These are phyloP conservation scores for Fusarium multiceps DNA, from an alignment of 2,329 filamentous ascomycete genomes.

Conservation along the genomic window DNA sequence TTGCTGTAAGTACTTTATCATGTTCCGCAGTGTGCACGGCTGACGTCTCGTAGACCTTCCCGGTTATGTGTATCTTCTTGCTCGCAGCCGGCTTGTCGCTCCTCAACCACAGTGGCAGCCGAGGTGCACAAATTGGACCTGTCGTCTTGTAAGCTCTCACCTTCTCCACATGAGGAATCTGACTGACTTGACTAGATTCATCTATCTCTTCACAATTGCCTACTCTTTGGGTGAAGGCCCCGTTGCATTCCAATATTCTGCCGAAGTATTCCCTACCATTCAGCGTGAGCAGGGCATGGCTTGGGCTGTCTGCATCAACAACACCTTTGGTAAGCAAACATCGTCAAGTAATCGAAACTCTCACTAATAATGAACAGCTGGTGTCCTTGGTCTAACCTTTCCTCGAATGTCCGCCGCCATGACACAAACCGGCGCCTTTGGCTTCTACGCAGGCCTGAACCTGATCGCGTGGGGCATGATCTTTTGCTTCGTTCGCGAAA, in stretches of 20 bases:
- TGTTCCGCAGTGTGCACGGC: fast-evolving
- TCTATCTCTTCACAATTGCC: constrained; percentile 53
- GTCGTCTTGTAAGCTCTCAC: constrained; percentile 19
- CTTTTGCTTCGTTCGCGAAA: constrained; percentile 62
- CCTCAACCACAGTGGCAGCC: constrained; percentile 40
- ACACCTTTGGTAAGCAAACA: constrained; percentile 41
- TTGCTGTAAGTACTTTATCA: constrained; percentile 20
- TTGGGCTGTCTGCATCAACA: constrained; percentile 53
- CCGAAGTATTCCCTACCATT: constrained; percentile 53
- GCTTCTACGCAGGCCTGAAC: constrained; percentile 61
- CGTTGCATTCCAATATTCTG: constrained; percentile 54
- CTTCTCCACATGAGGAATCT: no score
- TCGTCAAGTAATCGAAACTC: no score
- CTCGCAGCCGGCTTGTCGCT: constrained; percentile 50
- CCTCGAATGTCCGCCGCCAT: constrained; percentile 49
- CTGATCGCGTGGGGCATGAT: constrained; percentile 59
- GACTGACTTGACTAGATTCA: constrained; percentile 38
- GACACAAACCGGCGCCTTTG: constrained; percentile 50
- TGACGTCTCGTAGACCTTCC: constrained; percentile 46
- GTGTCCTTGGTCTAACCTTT: constrained; percentile 48
- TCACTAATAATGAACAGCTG: constrained; percentile 25
- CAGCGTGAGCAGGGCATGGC: constrained; percentile 55
- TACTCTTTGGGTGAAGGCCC: constrained; percentile 54
- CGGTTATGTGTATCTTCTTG: constrained; percentile 49
- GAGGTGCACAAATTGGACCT: constrained; percentile 45